Conservation (phyloP, 352 stramenopile species). For the Phytopythium aichiense region DNA sequence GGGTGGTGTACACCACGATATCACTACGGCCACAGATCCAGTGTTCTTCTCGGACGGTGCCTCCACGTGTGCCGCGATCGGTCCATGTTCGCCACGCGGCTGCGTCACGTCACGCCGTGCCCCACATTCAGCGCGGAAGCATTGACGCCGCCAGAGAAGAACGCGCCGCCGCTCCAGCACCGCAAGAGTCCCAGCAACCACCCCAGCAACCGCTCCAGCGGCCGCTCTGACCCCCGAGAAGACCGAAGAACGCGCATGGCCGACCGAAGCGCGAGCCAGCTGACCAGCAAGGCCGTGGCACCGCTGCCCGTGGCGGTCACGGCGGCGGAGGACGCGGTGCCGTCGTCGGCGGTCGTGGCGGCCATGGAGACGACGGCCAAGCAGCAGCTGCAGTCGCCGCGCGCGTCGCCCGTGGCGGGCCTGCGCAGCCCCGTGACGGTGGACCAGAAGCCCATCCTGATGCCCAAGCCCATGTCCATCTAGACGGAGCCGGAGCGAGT, state of each 20-base stretch:
- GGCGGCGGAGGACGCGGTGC: background rate
- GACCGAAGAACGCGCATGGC: background rate
- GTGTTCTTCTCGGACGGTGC: too few relatives aligned
- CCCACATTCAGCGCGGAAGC: too few relatives aligned
- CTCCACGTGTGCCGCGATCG: too few relatives aligned
- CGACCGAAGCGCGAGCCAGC: background rate
- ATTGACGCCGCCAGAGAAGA: too few relatives aligned
- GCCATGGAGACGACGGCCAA: constrained; percentile 5
- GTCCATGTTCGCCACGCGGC: too few relatives aligned
- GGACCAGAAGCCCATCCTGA: constrained; percentile 58
- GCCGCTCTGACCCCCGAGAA: background rate
- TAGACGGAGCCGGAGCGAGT: constrained; percentile 16
- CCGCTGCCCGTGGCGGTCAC: constrained; percentile 1
- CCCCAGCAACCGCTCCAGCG: background rate
- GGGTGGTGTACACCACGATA: too few relatives aligned
- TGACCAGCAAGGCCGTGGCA: background rate
- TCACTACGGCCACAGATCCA: too few relatives aligned
- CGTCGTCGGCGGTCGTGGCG: background rate
- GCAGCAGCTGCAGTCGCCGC: constrained; percentile 13
- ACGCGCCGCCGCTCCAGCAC: too few relatives aligned
- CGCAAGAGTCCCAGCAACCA: background rate
- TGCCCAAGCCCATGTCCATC: constrained; percentile 68
- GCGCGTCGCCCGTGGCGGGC: constrained; percentile 12
- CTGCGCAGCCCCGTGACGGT: constrained; percentile 44
- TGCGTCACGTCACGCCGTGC: too few relatives aligned